phyloP scores from a whole-genome alignment of 164 flowering plant species.

The Vitis riparia region DNA sequence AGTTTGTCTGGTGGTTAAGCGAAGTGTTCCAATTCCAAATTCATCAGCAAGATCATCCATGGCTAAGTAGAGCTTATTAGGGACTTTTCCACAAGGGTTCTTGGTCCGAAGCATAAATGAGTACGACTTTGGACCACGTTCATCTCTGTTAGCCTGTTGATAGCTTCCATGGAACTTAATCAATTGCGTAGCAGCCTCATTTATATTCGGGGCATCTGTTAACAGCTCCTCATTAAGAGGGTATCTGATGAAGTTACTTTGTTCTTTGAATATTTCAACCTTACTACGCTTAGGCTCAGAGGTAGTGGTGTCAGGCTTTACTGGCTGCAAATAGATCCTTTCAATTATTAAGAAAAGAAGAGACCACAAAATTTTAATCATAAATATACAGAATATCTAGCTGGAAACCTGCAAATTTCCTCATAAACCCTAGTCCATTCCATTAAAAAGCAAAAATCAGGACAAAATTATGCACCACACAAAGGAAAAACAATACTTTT shows the following conservation, averaged over 20 bases:
- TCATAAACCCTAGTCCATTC: too few relatives aligned
- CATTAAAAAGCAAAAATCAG: too few relatives aligned
- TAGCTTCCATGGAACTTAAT: slow-evolving; percentile 99
- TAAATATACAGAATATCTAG: too few relatives aligned
- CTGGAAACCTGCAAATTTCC: too few relatives aligned
- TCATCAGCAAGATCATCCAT: slow-evolving; percentile 97
- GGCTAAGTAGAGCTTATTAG: slow-evolving; percentile 83
- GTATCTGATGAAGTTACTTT: slow-evolving; percentile 85
- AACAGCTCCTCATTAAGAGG: slow-evolving; percentile 94
- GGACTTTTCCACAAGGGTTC: slow-evolving; percentile 92
- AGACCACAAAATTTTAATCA: neutral
- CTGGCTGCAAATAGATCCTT: slow-evolving; percentile 61
- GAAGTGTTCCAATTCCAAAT: slow-evolving; percentile 95
- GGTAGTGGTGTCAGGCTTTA: slow-evolving; percentile 56
- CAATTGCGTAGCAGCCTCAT: slow-evolving; percentile 87
- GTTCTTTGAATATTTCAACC: slow-evolving; percentile 94
- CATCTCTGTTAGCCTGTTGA: slow-evolving; percentile 82
- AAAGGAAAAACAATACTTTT: too few relatives aligned
- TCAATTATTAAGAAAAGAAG: neutral
- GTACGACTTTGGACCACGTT: slow-evolving; percentile 73
- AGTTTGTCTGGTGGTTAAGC: slow-evolving; percentile 94
- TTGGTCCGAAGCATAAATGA: slow-evolving; percentile 97
- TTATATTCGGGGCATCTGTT: slow-evolving; percentile 80
- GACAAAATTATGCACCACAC: too few relatives aligned
- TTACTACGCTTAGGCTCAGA: slow-evolving; percentile 84